Evolutionary conservation across 257 asterid species (phyloP), one percentile per base, ranked within the genome.

Genomic region (Solanum gracilifrons): DNA sequence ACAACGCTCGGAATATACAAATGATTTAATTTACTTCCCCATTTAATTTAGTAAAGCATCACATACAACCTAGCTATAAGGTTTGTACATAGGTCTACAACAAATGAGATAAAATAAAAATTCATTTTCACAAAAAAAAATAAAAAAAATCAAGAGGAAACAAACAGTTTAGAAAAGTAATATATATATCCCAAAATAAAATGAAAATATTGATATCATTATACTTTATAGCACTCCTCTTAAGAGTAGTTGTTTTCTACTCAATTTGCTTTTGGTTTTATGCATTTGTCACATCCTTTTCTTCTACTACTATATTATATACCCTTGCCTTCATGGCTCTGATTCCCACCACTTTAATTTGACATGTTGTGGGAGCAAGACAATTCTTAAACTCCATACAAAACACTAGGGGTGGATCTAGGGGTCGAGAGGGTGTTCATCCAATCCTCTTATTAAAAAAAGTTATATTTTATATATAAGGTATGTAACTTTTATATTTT

Each of bases 161-260:
- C 32, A 75, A 74, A 23, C 83, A 75, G 7, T 43, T 73, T 0
- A 21, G 16, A 31, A 43, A 46, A 27, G 21, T 9, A 2, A 37
- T 23, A 60, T 60, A 60, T 9, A 60, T 62, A 7, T 43, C 5
- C 23, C 33, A 76, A 76, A 37, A 29, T 11, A 75, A 76, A 9
- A 76, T 37, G 32, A 41, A 73, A 72, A 7, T 6, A 29, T 66
- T 7, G 7, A 77, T 7, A 39, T 11, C 83, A 2, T 10, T 77
- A 1, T 39, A 2, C 35, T 41, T 41, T 77, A 77, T 32, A 11
- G 85, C 66, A 80, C 85, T 43, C 85, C 66, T 46, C 66, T 27
- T 27, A 80, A 13, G 41, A 46, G 39, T 80, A 15, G 29, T 80
- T 46, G 85, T 80, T 80, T 80, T 80, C 85, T 80, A 80, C 85